Conservation (phyloP, 2,329 filamentous ascomycete species). For the Aspergillus sp. region DNA sequence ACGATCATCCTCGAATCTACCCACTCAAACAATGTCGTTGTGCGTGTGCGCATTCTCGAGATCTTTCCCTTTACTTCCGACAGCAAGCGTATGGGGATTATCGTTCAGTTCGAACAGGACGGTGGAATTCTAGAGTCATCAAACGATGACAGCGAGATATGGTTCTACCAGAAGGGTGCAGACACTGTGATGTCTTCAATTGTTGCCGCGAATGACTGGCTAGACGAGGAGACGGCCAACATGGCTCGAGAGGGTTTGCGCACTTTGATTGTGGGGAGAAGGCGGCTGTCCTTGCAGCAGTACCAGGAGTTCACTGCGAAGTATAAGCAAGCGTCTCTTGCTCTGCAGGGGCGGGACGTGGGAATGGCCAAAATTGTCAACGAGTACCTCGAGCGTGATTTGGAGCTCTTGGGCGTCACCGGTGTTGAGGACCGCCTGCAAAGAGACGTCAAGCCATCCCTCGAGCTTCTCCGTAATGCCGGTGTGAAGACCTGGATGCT, state of each 20-base stretch:
- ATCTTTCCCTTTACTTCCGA: conserved; percentile 97
- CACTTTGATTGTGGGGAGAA: conserved; percentile 90
- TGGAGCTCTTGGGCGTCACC: conserved; percentile 93
- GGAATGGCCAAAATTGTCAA: conserved; percentile 73
- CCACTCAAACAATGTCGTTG: conserved; percentile 61
- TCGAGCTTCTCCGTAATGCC: conserved; percentile 90
- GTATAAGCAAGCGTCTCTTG: conserved; percentile 71
- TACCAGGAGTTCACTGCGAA: conserved; percentile 70
- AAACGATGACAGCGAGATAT: conserved; percentile 65
- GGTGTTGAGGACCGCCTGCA: conserved; percentile 97
- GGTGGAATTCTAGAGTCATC: conserved; percentile 41
- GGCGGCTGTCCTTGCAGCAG: conserved; percentile 65
- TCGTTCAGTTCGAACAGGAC: conserved; percentile 70
- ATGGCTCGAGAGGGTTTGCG: conserved; percentile 96
- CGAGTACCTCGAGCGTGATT: conserved; percentile 71
- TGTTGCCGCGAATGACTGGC: conserved; percentile 92
- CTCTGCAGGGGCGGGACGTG: conserved; percentile 68
- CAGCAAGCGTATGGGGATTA: conserved; percentile 95
- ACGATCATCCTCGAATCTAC: conserved; percentile 73
- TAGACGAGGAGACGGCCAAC: conserved; percentile 97
- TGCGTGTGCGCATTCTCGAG: conserved; percentile 80
- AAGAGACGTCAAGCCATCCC: conserved; percentile 84
- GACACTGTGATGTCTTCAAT: conserved; percentile 98
- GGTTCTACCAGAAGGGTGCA: conserved; percentile 97
- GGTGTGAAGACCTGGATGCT: conserved; percentile 99